Evolutionary conservation across 140 eudicot genomes (phyloP), one percentile per base, ranked within the genome.

Genomic region (Oenanthe javanica): DNA sequence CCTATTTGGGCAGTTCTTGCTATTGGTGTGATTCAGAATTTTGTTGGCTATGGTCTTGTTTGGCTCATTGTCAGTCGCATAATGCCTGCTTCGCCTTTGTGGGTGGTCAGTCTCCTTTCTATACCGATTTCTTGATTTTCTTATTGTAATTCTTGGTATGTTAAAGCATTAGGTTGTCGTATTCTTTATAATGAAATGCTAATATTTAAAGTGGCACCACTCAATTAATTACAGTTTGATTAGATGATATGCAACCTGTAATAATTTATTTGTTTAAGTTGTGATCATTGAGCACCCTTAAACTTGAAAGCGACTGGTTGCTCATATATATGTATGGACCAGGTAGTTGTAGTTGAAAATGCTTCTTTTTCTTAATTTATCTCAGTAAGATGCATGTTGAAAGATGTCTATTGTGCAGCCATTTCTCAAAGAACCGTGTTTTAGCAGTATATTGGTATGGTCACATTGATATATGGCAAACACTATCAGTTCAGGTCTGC

Each of bases 11-110:
- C 79, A 9, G 86, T 91, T 73, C 83, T 91, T 46, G 82, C 84
- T 54, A 86, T 89, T 81, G 96, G 96, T 6, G 96, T 86, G 49
- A 84, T 85, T 57, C 96, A 91, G 81, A 91, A 91, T 55, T 87
- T 91, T 83, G 86, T 91, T 70, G 96, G 96, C 11, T 89, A 89
- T 91, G 93, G 93, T 61, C 83, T 91, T 42, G 92, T 91, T 85
- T 89, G 96, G 93, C 92, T 91, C 79, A 86, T 88, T 79, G 82
- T 89, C 74, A 83, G 79, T 76, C 78, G 66, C 14, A 80, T 83
- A 16, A 78, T 89, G 86, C 93, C 96, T 31, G 71, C 84, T 52
- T 57, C 85, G 73, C 93, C 93, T 77, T 79, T 91, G 48, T 91
- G 96, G 96, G 84, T 91, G 89, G 96, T 91, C 7, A 91, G 92